These are phyloP conservation scores for Takakia lepidozioides DNA, from an alignment of 225 moss, liverwort and hornwort species.

Conservation along the genomic window DNA sequence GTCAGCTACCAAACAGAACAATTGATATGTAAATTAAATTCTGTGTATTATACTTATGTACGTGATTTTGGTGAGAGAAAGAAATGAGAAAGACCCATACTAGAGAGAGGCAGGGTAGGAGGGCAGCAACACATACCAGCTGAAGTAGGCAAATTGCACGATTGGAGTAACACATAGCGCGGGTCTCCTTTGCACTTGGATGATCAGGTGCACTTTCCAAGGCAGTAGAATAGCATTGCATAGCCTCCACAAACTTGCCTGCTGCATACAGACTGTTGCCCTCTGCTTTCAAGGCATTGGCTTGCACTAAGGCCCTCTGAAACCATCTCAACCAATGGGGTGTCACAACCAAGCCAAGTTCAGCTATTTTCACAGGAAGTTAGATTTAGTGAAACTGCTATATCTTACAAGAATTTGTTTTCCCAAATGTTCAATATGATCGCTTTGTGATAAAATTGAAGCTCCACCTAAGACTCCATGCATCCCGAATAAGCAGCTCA, in stretches of 20 bases:
- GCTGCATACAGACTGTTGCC: conserved; percentile 64
- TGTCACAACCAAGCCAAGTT: neutral
- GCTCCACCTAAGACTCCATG: no score
- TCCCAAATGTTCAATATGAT: no score
- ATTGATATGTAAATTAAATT: no score
- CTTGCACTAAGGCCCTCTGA: conserved; percentile 42
- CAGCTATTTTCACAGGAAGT: neutral
- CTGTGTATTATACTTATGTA: no score
- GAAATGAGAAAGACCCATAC: no score
- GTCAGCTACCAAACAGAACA: no score
- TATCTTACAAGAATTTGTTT: no score
- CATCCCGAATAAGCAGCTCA: no score
- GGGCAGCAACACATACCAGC: no score
- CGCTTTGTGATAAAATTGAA: no score
- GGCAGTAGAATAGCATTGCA: conserved; percentile 59
- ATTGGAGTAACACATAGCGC: conserved; percentile 69
- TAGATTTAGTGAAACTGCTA: neutral
- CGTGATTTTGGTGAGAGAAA: no score
- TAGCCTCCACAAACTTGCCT: conserved; percentile 55
- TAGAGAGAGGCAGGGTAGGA: no score
- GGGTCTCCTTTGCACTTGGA: conserved; percentile 50
- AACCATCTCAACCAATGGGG: conserved; percentile 5
- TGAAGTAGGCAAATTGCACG: conserved; percentile 72
- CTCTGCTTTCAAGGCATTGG: conserved; percentile 55
- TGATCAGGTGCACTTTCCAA: conserved; percentile 40